Evolutionary conservation across 23 red algal species (phyloP).

Genomic region (Pyropia yezoensis): DNA sequence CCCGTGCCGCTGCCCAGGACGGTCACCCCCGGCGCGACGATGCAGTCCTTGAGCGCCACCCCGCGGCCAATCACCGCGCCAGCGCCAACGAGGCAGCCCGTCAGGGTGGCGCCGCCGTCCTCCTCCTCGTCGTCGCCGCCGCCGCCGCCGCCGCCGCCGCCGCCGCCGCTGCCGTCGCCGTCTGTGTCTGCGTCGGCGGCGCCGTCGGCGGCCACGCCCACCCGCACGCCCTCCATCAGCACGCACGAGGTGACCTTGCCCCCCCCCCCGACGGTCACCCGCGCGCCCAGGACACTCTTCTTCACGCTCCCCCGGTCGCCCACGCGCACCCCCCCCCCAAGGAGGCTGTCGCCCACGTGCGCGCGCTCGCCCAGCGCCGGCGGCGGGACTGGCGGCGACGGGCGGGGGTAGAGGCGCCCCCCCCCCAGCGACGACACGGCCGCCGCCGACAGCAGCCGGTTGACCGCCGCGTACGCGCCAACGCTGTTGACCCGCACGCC

Average conservation of each 20-base stretch:
- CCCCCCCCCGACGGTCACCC: conserved; percentile 9
- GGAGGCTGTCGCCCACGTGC: not conserved
- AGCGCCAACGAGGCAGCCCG: conserved; percentile 22
- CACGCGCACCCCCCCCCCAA: conserved; percentile 8
- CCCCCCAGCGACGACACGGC: too few species aligned
- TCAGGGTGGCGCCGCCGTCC: conserved; percentile 34
- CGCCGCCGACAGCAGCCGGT: too few species aligned
- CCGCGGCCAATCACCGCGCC: conserved; percentile 21
- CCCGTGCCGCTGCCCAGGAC: not conserved
- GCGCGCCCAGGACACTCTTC: conserved; percentile 33
- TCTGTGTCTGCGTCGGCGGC: conserved; percentile 14
- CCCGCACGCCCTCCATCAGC: conserved; percentile 22
- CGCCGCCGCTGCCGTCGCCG: conserved; percentile 11
- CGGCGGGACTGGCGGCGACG: too few species aligned
- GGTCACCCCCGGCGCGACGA: conserved; percentile 15
- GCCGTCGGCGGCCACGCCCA: conserved; percentile 35
- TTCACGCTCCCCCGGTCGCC: conserved; percentile 40
- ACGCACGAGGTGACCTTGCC: conserved; percentile 48
- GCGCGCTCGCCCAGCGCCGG: too few species aligned
- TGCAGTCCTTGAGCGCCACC: conserved; percentile 32
- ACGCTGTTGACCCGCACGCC: too few species aligned
- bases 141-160: not conserved
- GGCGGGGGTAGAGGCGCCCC: too few species aligned
- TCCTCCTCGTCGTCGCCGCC: too few species aligned
- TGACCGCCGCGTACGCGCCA: too few species aligned